Evolutionary conservation across 805 yeast genomes (phyloP).

Genomic region (Scheffersomyces coipomensis): DNA sequence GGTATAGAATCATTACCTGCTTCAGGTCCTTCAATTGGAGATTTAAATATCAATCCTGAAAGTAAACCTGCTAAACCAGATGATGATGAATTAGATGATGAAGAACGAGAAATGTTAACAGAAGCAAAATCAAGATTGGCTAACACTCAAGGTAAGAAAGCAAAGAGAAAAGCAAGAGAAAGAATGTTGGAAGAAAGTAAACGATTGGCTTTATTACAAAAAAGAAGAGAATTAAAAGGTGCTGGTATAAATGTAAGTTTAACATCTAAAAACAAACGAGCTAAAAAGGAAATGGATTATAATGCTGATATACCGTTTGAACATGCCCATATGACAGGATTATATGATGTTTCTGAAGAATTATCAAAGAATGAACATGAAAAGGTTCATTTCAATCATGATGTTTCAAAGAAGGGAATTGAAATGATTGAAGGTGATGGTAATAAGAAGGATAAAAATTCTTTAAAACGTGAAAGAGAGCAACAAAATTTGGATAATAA

Average conservation of each 20-base stretch:
- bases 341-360: conserved; percentile 70
- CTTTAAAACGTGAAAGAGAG: conserved; percentile 16
- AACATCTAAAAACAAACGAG: conserved; percentile 51
- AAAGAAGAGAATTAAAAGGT: conserved; percentile 75
- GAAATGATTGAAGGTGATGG: conserved; percentile 33
- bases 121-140: conserved; percentile 92
- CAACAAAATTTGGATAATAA: conserved; percentile 12
- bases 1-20: conserved; percentile 53
- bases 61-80: conserved; percentile 81
- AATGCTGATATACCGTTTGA: conserved; percentile 83
- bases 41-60: conserved; percentile 70
- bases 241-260: conserved; percentile 66
- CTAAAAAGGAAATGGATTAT: conserved; percentile 69
- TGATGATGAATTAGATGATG: conserved; percentile 76
- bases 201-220: conserved; percentile 72
- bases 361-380: conserved; percentile 34
- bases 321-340: conserved; percentile 62
- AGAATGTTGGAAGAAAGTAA: conserved; percentile 76
- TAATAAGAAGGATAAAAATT: conserved; percentile 28
- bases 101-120: conserved; percentile 87
- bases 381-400: conserved; percentile 39
- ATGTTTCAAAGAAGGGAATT: conserved; percentile 46
- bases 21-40: conserved; percentile 45
- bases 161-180: conserved; percentile 86
- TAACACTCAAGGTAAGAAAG: conserved; percentile 92